Evolutionary conservation across 768 basidiomycete species (phyloP).

Genomic region (Termitomyces sp.): DNA sequence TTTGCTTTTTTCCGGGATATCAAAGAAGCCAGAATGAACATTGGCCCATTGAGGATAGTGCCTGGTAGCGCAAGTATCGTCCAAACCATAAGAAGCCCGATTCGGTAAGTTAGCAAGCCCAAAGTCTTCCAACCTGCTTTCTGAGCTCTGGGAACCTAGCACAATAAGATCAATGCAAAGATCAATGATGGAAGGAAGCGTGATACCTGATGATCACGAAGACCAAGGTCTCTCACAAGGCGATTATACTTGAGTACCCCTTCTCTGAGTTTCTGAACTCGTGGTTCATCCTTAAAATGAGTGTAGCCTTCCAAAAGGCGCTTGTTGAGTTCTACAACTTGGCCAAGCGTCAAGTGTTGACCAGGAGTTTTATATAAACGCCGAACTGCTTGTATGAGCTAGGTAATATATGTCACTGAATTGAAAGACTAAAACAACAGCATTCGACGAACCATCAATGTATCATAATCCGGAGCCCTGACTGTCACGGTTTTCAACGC

Average conservation of each 20-base stretch:
- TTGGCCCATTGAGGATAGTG: constrained; percentile 85
- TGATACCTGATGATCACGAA: constrained; percentile 87
- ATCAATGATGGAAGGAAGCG: neutral
- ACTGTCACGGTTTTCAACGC: constrained; percentile 94
- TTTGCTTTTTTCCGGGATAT: constrained; percentile 88
- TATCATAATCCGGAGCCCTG: constrained; percentile 95
- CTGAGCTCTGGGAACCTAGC: constrained; percentile 80
- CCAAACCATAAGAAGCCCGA: constrained; percentile 77
- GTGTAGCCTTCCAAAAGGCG: constrained; percentile 91
- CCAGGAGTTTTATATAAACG: constrained; percentile 92
- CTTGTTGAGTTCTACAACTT: constrained; percentile 92
- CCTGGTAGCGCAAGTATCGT: constrained; percentile 83
- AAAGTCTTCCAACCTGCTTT: constrained; percentile 85
- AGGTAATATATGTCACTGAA: neutral
- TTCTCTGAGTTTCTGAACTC: constrained; percentile 71
- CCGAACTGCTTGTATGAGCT: constrained; percentile 95
- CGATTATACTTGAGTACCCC: constrained; percentile 91
- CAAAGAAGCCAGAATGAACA: constrained; percentile 85
- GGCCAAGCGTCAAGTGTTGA: constrained; percentile 88
- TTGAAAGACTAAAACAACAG: neutral
- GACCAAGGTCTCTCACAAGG: constrained; percentile 78
- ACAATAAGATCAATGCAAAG: constrained; percentile 1
- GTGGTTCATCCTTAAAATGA: constrained; percentile 89
- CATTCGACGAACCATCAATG: constrained; percentile 72
- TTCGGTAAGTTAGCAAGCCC: constrained; percentile 77